These are phyloP conservation scores for Amaranthus palmeri DNA, from an alignment of 148 eudicot species.

Conservation along the genomic window DNA sequence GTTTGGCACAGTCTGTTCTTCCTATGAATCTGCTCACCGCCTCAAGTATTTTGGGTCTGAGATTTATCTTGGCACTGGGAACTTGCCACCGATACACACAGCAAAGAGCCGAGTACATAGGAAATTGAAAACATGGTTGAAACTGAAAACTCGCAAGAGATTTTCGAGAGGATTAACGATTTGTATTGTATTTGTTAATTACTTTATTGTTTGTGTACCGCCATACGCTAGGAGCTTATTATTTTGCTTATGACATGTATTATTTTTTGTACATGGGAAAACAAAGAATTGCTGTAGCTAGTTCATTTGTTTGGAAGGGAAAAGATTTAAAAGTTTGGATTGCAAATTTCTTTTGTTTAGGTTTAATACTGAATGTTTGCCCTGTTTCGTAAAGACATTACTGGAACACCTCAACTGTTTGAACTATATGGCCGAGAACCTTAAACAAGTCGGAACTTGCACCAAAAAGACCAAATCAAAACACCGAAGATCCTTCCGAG, in stretches of 20 bases:
- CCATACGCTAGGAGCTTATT: conserved; percentile 14
- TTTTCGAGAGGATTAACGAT: conserved; percentile 2
- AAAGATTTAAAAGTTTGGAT: neutral
- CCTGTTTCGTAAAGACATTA: too few relatives aligned
- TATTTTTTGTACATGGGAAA: conserved; percentile 29
- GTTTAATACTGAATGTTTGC: too few relatives aligned
- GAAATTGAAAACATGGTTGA: neutral
- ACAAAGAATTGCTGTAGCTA: conserved; percentile 19
- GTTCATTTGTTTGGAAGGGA: conserved; percentile 5
- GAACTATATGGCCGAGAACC: neutral
- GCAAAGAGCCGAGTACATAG: conserved; percentile 15
- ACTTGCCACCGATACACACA: conserved; percentile 14
- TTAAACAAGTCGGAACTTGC: neutral
- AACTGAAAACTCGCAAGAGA: neutral
- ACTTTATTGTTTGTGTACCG: conserved; percentile 28
- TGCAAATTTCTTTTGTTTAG: neutral
- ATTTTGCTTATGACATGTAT: conserved; percentile 21
- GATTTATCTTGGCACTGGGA: conserved; percentile 10
- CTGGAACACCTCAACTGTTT: too few relatives aligned
- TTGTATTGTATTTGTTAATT: conserved; percentile 14
- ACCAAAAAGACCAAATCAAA: neutral
- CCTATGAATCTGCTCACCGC: neutral
- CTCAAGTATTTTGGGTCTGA: too few relatives aligned
- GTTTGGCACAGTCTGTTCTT: conserved; percentile 8
- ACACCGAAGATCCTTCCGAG: neutral